Base-by-base conservation (phyloP, 1,284 basidiomycete genomes). In the Rhodotorula sp. region DNA sequence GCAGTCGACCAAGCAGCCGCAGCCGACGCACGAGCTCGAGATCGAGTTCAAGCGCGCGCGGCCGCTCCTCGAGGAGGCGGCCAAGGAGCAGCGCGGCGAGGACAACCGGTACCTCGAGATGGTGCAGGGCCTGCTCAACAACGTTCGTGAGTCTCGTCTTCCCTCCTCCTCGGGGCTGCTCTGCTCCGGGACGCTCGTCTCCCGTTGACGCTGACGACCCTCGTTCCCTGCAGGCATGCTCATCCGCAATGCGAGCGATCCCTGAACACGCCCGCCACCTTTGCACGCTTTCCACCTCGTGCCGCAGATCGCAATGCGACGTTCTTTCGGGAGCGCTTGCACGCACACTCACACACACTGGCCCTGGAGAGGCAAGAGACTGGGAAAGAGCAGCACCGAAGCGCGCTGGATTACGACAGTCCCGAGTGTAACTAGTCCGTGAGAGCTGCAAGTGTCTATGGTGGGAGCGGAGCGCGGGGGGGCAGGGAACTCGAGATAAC, bases 21-120 rank as follows among this genome's bases (percentile, higher is more conserved):
- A 41, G 48, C 68, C 77, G 54, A 79, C 82, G 19, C 85, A 85
- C 78, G 87, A 88, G 77, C 80, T 87, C 41, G 87, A 88, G 74
- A 81, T 88, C 59, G 87, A 88, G 78, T 81, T 87, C 57, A 77
- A 80, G 34, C 81, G 86, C 67, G 82, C 84, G 2, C 78, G 77
- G 0, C 74, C 81, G n/a, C 77, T 88, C n/a, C 76, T 87, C 60
- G 81, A 80, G 14, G 84, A 84, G 72, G 84, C 82, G 19, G 77
- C 77, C 27, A 82, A 82, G 75, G 79, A 81, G 52, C 79, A 75
- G 61, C 52, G 73, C 34, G 83, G 81, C 9, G 79, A 81, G 70
- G 77, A 77, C 46, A 84, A 82, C 71, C 17, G 61, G 55, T 85
- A 84, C 73, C 82, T 85, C 72, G 81, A 84, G 66, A 81, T 84